Percentiles rank a stretch among this genome's conserved stretches.
These are phyloP conservation scores for Claviceps purpurea DNA, from an alignment of 2,329 filamentous ascomycete species.

Conservation along the genomic window DNA sequence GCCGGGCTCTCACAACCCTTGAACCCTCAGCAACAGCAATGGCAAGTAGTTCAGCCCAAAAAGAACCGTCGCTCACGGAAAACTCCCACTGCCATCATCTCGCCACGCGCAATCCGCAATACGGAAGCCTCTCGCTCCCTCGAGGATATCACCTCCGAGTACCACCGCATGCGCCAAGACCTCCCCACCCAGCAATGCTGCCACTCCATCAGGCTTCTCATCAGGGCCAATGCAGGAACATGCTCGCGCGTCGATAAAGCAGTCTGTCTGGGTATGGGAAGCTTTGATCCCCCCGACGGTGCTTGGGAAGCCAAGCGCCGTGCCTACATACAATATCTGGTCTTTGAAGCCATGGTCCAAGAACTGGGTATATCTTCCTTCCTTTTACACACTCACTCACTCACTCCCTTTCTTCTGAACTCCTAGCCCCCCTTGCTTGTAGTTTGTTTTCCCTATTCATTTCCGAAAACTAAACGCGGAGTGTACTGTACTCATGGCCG, in stretches of 20 bases:
- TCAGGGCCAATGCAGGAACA: conserved; percentile 14
- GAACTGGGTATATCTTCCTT: conserved; percentile 22
- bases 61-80: conserved; percentile 4
- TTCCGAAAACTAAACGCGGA: neutral
- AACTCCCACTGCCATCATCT: conserved; percentile 5
- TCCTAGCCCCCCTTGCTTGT: neutral
- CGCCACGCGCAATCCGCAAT: neutral
- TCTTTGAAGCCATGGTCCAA: conserved; percentile 35
- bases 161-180: conserved; percentile 13
- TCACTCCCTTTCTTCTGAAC: neutral
- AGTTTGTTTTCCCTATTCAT: neutral
- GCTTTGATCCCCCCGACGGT: conserved; percentile 37
- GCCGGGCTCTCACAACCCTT: neutral
- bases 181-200: conserved; percentile 17
- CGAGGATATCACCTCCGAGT: conserved; percentile 17
- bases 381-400: neutral
- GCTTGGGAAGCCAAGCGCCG: conserved; percentile 31
- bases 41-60: conserved; percentile 15
- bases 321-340: conserved; percentile 38
- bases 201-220: conserved; percentile 19
- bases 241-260: conserved; percentile 24
- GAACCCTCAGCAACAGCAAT: conserved; percentile 7
- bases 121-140: conserved; percentile 9
- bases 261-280: conserved; percentile 41
- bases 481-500: neutral